Percentiles rank a stretch among this genome's conserved stretches.
Conservation (phyloP, 2,329 filamentous ascomycete genomes). For the Diaporthe sp. region DNA sequence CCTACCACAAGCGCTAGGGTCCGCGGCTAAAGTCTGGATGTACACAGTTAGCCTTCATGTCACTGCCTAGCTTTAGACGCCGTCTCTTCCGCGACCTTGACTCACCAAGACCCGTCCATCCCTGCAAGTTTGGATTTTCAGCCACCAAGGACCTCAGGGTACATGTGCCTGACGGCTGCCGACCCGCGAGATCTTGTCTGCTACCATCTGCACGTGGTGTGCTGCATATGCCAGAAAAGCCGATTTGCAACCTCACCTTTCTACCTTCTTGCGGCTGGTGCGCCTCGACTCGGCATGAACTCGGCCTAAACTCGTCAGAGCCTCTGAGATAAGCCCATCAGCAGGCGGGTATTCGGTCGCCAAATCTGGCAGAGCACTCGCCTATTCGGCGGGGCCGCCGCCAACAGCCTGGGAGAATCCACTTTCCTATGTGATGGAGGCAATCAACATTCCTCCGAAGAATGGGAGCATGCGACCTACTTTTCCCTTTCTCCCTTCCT, state of each 20-base stretch:
- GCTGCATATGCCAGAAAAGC: background rate
- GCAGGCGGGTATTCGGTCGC: background rate
- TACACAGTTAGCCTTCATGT: background rate
- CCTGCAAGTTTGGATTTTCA: background rate
- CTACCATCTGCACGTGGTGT: no score
- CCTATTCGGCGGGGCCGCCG: background rate
- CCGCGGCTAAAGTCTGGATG: background rate
- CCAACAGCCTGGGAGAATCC: background rate
- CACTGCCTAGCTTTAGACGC: background rate
- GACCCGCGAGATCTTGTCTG: no score
- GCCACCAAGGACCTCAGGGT: background rate
- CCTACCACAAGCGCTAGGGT: background rate
- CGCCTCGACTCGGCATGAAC: background rate
- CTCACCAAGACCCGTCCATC: conserved; percentile 1
- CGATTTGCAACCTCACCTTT: background rate
- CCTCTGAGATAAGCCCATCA: conserved; percentile 9
- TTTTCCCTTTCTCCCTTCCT: background rate
- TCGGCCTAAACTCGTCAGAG: background rate
- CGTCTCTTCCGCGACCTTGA: background rate
- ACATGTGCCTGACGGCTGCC: no score
- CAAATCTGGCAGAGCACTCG: conserved; percentile 17
- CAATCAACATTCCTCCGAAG: background rate
- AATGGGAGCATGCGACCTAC: background rate
- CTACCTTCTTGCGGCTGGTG: background rate
- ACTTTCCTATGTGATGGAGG: background rate